Evolutionary conservation across 805 yeast species (phyloP), one percentile per base, ranked within the genome.

Genomic region (Saturnispora dispora): DNA sequence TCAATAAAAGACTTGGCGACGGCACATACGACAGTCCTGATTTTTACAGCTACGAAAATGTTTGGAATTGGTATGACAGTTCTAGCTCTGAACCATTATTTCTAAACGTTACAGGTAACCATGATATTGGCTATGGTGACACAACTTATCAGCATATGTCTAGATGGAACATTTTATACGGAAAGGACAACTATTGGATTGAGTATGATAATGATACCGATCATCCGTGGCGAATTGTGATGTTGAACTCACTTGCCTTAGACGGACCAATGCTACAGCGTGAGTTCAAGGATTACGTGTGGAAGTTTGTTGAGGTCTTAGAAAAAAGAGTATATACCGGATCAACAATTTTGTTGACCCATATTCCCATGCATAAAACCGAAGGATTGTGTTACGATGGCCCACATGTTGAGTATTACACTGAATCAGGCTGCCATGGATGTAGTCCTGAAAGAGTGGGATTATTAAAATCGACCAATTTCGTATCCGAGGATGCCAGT

Each of bases 61-160:
- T 83, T 5, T 78, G 79, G 56, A 85, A 83, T 59, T 86, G 95
- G 95, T 71, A 74, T 37, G 44, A 50, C 45, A 49, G 45, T 5
- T 18, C 27, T 7, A 58, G 66, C 57, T 73, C 75, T 35, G 79
- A 78, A 53, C 90, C 88, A 10, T 67, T 86, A 36, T 79, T 91
- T 61, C 76, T 88, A 54, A 93, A 93, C 64, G 71, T 93, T 45
- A 83, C 95, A 1, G 99, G 99, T 2, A 93, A 93, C 64, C 99
- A 93, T 64, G 99, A 93, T 65, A 82, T 91, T 46, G 99, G 99
- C 0, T 91, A 93, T 64, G 98, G 98, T 0, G 99, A 93, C 66
- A 88, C 95, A 40, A 89, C 96, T 0, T 81, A 82, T 71, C 96
- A 88, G 60, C 95, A 95, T 60, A 79, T 88, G 81, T 79, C 87